A percentile compares a stretch with the other conserved stretches of the same genome.
These are phyloP conservation scores for Striga hermonthica DNA, from an alignment of 305 asterid genomes.

Conservation along the genomic window DNA sequence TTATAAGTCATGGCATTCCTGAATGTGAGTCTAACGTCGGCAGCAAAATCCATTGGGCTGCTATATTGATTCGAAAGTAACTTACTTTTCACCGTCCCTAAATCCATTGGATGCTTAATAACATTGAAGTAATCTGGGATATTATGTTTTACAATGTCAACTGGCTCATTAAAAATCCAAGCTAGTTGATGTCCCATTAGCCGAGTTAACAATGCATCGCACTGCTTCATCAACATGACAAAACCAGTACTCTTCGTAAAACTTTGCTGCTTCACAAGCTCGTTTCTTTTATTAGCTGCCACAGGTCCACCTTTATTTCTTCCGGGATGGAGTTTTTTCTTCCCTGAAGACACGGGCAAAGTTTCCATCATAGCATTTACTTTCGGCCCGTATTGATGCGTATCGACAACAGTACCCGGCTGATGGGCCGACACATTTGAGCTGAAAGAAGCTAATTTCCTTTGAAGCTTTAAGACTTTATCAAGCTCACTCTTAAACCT, in stretches of 20 bases:
- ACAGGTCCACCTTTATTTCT: slow-evolving; percentile 52
- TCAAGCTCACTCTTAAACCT: slow-evolving; percentile 63
- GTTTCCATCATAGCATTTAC: slow-evolving; percentile 41
- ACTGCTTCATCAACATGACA: slow-evolving; percentile 53
- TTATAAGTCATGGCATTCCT: slow-evolving; percentile 77
- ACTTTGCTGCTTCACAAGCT: slow-evolving; percentile 44
- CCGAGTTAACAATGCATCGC: slow-evolving; percentile 47
- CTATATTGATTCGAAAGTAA: slow-evolving; percentile 48
- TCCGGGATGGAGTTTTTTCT: slow-evolving; percentile 45
- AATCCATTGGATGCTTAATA: slow-evolving; percentile 89
- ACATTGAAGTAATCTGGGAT: slow-evolving; percentile 65
- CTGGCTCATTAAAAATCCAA: slow-evolving; percentile 66
- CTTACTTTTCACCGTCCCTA: slow-evolving; percentile 66
- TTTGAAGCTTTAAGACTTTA: slow-evolving; percentile 54
- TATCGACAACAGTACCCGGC: slow-evolving; percentile 36
- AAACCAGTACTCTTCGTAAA: slow-evolving; percentile 35
- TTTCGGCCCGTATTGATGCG: slow-evolving; percentile 43
- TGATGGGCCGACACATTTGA: slow-evolving; percentile 31
- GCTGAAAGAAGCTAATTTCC: slow-evolving; percentile 43
- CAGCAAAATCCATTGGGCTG: slow-evolving; percentile 59
- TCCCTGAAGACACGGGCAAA: slow-evolving; percentile 36
- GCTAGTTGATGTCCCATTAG: slow-evolving; percentile 54
- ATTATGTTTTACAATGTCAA: slow-evolving; percentile 51
- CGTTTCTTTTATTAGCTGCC: slow-evolving; percentile 39
- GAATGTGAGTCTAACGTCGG: slow-evolving; percentile 88